These are phyloP conservation scores for Leptosphaerulina australis DNA, from an alignment of 2,329 filamentous ascomycete genomes.

Conservation along the genomic window DNA sequence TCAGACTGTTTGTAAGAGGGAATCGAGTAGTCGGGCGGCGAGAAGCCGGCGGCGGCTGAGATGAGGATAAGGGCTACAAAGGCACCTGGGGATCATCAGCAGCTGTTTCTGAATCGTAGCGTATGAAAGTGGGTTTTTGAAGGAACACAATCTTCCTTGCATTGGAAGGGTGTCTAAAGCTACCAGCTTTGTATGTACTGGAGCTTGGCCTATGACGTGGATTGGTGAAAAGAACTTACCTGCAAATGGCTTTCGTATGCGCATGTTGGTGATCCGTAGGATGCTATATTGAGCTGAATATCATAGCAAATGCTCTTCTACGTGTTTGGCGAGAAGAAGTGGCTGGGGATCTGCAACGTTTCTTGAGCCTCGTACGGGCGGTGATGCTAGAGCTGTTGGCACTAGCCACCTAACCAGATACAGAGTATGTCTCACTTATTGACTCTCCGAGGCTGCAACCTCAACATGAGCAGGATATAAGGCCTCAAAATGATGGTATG, in stretches of 20 bases:
- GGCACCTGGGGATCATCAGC: constrained; percentile 40
- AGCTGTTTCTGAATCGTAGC: neutral
- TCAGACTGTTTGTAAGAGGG: constrained; percentile 73
- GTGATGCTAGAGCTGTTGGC: constrained; percentile 12
- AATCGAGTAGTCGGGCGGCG: constrained; percentile 54
- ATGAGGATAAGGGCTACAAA: constrained; percentile 68
- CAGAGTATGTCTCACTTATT: constrained; percentile 10
- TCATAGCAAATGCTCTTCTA: constrained; percentile 14
- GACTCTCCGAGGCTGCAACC: neutral
- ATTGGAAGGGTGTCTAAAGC: neutral
- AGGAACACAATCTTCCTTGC: no score
- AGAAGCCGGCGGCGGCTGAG: constrained; percentile 74
- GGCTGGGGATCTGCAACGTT: constrained; percentile 14
- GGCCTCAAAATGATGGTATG: neutral
- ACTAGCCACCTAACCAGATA: constrained; percentile 9
- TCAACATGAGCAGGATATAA: neutral
- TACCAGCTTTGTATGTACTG: constrained; percentile 17
- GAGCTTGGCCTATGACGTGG: constrained; percentile 24
- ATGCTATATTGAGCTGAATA: constrained; percentile 18
- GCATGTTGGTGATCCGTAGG: constrained; percentile 60
- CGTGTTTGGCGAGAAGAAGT: neutral
- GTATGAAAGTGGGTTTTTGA: neutral
- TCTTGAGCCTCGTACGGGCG: constrained; percentile 7
- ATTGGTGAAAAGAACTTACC: constrained; percentile 61
- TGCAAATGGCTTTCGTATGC: constrained; percentile 86